These are phyloP conservation scores for Lyophyllum decastes DNA, from an alignment of 768 basidiomycete genomes.

Conservation along the genomic window DNA sequence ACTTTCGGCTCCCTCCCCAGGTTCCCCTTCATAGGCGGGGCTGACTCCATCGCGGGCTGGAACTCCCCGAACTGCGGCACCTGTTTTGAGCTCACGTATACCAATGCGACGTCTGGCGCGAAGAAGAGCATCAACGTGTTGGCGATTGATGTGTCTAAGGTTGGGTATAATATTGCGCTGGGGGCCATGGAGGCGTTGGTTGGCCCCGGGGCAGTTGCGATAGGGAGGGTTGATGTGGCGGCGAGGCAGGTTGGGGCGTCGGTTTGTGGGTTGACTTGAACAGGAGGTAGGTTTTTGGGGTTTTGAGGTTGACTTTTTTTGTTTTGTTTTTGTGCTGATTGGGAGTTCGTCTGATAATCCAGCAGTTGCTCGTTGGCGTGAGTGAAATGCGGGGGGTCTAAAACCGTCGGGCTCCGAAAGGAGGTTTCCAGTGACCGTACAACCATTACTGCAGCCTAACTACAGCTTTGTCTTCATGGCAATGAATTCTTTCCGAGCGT, in stretches of 20 bases:
- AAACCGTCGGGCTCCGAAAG: too few species aligned
- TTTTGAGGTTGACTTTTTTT: background rate
- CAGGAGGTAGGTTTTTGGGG: background rate
- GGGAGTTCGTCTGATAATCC: background rate
- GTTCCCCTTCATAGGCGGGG: conserved; percentile 57
- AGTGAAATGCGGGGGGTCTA: too few species aligned
- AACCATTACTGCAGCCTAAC: too few species aligned
- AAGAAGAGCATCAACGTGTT: conserved; percentile 39
- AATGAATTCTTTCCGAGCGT: too few species aligned
- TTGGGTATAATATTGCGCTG: conserved; percentile 25
- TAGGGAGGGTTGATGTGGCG: conserved; percentile 12
- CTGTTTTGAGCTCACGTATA: conserved; percentile 54
- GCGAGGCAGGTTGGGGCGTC: conserved; percentile 6
- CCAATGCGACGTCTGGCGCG: conserved; percentile 16
- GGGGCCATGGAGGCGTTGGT: conserved; percentile 30
- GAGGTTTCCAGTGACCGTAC: too few species aligned
- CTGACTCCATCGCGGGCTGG: conserved; percentile 41
- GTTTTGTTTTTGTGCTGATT: background rate
- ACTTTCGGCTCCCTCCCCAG: conserved; percentile 48
- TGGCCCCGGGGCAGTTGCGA: conserved; percentile 6
- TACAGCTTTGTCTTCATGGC: too few species aligned
- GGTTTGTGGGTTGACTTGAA: conserved; percentile 16
- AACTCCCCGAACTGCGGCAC: conserved; percentile 50
- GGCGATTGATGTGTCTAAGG: conserved; percentile 42
- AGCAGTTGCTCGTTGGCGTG: too few species aligned